These are phyloP conservation scores for Ophiostoma perfectum DNA, from an alignment of 2,329 filamentous ascomycete species.

Conservation along the genomic window DNA sequence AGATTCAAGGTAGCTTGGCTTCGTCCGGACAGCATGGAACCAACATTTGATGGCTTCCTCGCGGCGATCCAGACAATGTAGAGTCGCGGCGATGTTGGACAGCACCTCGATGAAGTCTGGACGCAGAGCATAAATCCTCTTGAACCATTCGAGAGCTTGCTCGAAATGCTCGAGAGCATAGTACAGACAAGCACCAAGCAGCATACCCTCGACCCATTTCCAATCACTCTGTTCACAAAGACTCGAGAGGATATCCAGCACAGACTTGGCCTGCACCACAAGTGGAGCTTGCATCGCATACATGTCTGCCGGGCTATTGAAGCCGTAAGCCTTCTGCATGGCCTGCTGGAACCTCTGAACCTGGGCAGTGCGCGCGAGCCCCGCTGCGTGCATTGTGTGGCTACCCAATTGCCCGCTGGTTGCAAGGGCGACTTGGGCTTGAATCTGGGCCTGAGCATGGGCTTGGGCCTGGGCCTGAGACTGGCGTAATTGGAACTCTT, in stretches of 20 bases:
- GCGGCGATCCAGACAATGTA: conserved; percentile 75
- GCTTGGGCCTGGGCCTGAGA: conserved; percentile 13
- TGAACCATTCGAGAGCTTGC: conserved; percentile 70
- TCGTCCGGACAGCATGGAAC: conserved; percentile 73
- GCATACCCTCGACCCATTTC: conserved; percentile 89
- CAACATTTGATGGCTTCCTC: conserved; percentile 82
- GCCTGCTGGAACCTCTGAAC: conserved; percentile 21
- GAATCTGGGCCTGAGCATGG: conserved; percentile 8
- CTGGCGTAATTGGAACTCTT: conserved; percentile 1
- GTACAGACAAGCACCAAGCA: conserved; percentile 83
- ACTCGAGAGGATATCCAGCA: conserved; percentile 65
- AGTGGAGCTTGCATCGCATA: conserved; percentile 35
- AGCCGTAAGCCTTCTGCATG: conserved; percentile 23
- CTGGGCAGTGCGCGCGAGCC: conserved; percentile 24
- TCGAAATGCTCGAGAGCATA: conserved; percentile 84
- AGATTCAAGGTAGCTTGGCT: conserved; percentile 87
- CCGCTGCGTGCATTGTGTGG: conserved; percentile 2
- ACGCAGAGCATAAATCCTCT: conserved; percentile 54
- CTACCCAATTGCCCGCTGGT: conserved; percentile 15
- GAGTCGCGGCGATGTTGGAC: conserved; percentile 84
- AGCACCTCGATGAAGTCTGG: conserved; percentile 78
- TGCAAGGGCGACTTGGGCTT: conserved; percentile 8
- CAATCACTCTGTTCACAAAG: conserved; percentile 75
- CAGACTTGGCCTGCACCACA: conserved; percentile 55
- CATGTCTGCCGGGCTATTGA: conserved; percentile 23